Conservation (phyloP, 2,329 filamentous ascomycete species). For the Trematosphaeria pertusa region DNA sequence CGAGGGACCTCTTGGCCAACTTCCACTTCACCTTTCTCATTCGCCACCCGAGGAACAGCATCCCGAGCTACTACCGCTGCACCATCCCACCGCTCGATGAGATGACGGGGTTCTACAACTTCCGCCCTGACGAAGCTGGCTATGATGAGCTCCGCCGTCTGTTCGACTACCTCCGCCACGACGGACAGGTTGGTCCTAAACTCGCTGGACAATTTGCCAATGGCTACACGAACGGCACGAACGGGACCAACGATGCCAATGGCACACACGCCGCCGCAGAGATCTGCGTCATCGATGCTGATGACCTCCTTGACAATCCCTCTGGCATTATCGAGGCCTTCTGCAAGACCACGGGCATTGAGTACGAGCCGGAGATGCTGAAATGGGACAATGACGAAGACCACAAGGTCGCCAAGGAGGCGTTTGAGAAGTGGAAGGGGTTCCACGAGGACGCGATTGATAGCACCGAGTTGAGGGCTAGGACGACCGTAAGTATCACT, state of each 20-base stretch:
- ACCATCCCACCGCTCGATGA: slow-evolving; percentile 85
- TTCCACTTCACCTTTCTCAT: slow-evolving; percentile 98
- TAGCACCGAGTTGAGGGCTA: slow-evolving; percentile 76
- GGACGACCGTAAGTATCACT: slow-evolving; percentile 64
- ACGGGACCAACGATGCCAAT: slow-evolving; percentile 41
- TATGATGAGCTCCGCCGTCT: slow-evolving; percentile 86
- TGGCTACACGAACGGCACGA: slow-evolving; percentile 24
- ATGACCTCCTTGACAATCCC: slow-evolving; percentile 89
- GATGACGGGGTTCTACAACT: slow-evolving; percentile 84
- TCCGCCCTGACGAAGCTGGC: slow-evolving; percentile 87
- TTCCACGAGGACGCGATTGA: slow-evolving; percentile 95
- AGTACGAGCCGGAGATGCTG: slow-evolving; percentile 80
- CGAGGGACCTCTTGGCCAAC: slow-evolving; percentile 72
- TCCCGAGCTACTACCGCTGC: slow-evolving; percentile 94
- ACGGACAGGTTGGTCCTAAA: slow-evolving; percentile 73
- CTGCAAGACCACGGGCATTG: slow-evolving; percentile 80
- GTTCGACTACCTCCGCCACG: slow-evolving; percentile 80
- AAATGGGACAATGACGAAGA: slow-evolving; percentile 80
- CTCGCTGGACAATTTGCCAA: slow-evolving; percentile 56
- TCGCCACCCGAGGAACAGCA: slow-evolving; percentile 88
- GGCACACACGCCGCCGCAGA: slow-evolving; percentile 55
- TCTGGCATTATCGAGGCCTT: slow-evolving; percentile 77
- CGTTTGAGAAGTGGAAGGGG: slow-evolving; percentile 96
- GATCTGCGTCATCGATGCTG: slow-evolving; percentile 90
- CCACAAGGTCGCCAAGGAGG: slow-evolving; percentile 70